Percentiles rank a stretch among this genome's conserved stretches.
phyloP scores from a whole-genome alignment of 2,329 filamentous ascomycete species.

The Alternaria arborescens region DNA sequence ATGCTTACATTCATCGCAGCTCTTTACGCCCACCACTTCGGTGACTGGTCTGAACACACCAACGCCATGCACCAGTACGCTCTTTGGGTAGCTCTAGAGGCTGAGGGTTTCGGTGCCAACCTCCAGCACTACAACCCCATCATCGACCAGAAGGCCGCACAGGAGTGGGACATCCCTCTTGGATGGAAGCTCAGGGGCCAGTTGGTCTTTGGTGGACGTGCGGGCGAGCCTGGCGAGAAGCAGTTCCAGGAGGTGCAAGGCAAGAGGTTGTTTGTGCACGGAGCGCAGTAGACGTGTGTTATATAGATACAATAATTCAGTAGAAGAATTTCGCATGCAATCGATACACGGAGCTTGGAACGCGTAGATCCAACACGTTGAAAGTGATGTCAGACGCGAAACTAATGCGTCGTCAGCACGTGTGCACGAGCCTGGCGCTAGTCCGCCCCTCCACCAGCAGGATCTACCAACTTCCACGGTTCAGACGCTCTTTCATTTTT shows the following conservation, averaged over 20 bases:
- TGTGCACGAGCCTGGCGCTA: background rate
- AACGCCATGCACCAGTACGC: constrained; percentile 83
- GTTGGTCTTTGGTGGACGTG: constrained; percentile 78
- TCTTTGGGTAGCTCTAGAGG: constrained; percentile 82
- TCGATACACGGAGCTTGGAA: background rate
- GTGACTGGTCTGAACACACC: constrained; percentile 77
- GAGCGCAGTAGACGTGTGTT: constrained; percentile 33
- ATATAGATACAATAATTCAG: background rate
- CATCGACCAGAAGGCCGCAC: constrained; percentile 75
- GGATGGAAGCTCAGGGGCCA: constrained; percentile 83
- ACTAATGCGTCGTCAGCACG: background rate
- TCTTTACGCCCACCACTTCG: constrained; percentile 81
- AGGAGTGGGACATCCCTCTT: constrained; percentile 73
- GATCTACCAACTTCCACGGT: background rate
- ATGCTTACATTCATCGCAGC: constrained; percentile 42
- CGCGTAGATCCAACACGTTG: background rate
- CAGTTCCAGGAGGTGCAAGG: constrained; percentile 68
- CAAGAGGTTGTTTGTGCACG: constrained; percentile 62
- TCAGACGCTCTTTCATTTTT: background rate
- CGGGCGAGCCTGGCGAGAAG: constrained; percentile 69
- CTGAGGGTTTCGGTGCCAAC: constrained; percentile 85
- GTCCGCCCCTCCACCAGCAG: background rate
- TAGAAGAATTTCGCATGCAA: background rate
- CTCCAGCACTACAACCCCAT: constrained; percentile 94
- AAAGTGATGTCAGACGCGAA: background rate